These are phyloP conservation scores for Kondoa malvinella DNA, from an alignment of 768 basidiomycete species.

Conservation along the genomic window DNA sequence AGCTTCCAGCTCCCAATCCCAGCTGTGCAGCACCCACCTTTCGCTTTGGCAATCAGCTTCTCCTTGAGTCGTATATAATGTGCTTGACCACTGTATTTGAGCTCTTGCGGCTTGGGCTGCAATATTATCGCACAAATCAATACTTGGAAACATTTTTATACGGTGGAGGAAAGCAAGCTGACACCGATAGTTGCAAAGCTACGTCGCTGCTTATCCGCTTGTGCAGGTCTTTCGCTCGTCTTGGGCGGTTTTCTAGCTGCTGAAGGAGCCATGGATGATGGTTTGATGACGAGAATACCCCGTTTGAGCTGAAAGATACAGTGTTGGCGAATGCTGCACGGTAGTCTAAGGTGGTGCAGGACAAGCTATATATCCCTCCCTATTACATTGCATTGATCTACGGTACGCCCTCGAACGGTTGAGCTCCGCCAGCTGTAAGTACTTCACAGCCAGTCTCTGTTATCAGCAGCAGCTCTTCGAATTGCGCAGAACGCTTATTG, in stretches of 20 bases:
- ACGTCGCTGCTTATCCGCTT: not conserved
- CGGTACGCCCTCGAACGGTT: conserved; percentile 10
- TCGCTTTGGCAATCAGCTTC: not conserved
- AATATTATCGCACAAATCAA: not conserved
- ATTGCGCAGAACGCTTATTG: conserved; percentile 82
- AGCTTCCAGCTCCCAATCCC: not conserved
- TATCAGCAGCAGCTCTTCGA: conserved; percentile 76
- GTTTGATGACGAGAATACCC: too few species aligned
- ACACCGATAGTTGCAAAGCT: not conserved
- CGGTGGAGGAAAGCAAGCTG: not conserved
- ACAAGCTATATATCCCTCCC: too few species aligned
- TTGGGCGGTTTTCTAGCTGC: too few species aligned
- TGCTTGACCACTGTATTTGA: not conserved
- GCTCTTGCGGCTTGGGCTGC: not conserved
- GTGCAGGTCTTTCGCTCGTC: too few species aligned
- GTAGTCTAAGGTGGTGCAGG: too few species aligned
- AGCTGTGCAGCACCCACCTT: not conserved
- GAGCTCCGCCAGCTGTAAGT: conserved; percentile 24
- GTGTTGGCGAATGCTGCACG: not conserved
- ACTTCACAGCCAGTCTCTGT: conserved; percentile 26
- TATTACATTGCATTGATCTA: too few species aligned
- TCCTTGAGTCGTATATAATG: not conserved
- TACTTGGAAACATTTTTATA: not conserved
- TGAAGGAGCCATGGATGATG: too few species aligned
- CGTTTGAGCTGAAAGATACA: too few species aligned